Conservation (phyloP, 2,329 filamentous ascomycete species). For the Calonectria fujianensis region DNA sequence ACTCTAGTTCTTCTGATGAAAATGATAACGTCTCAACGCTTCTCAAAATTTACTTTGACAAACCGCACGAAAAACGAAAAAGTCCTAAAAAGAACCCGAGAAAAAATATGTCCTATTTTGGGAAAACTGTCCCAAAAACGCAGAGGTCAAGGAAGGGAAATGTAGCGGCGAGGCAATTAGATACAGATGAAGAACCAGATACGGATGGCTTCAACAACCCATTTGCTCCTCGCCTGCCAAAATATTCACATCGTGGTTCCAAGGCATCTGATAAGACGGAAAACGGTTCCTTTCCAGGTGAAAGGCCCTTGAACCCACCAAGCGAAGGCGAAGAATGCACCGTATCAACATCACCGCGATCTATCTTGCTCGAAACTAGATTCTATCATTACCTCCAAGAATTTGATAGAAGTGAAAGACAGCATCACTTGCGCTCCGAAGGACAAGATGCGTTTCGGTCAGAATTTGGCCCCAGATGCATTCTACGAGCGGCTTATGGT, state of each 20-base stretch:
- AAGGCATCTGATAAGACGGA: background rate
- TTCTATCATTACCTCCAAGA: background rate
- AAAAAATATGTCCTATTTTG: background rate
- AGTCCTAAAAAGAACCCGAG: background rate
- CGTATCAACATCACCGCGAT: background rate
- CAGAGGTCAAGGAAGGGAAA: background rate
- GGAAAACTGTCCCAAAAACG: background rate
- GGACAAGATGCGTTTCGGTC: background rate
- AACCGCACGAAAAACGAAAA: background rate
- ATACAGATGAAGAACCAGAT: background rate
- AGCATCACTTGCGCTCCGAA: background rate
- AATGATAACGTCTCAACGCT: background rate
- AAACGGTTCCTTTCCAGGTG: background rate
- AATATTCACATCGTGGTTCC: background rate
- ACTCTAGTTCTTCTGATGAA: background rate
- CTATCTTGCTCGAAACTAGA: background rate
- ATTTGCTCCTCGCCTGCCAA: background rate
- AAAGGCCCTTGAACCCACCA: background rate
- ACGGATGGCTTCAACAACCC: background rate
- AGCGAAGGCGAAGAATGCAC: background rate
- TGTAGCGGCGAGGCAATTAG: background rate
- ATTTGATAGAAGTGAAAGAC: background rate
- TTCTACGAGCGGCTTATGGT: background rate
- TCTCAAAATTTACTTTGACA: background rate
- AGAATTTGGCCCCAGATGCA: background rate